phyloP scores from a whole-genome alignment of 768 basidiomycete genomes.

The Russula compacta region DNA sequence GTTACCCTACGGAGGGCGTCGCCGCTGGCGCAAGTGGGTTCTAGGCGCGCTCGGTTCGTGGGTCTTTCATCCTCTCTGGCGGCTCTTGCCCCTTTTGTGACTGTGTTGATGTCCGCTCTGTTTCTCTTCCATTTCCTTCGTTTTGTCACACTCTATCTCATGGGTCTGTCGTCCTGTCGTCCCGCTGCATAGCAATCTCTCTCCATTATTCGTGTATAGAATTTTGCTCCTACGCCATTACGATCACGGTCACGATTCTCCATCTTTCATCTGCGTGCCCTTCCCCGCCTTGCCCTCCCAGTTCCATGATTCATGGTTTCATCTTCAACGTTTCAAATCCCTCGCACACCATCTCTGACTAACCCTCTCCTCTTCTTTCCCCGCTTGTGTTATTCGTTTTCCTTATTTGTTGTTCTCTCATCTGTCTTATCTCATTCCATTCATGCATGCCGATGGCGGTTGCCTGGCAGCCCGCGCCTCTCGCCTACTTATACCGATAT shows the following conservation, averaged over 20 bases:
- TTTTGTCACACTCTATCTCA: slow-evolving; percentile 2
- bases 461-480: neutral
- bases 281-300: neutral
- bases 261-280: neutral
- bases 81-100: neutral
- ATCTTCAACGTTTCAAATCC: neutral
- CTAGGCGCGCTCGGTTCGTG: slow-evolving; percentile 29
- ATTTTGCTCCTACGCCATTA: slow-evolving; percentile 1
- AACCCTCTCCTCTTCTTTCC: neutral
- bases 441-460: neutral
- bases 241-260: slow-evolving; percentile 6
- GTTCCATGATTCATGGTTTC: neutral
- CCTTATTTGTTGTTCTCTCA: slow-evolving; percentile 5
- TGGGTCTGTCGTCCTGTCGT: neutral
- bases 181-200: slow-evolving; percentile 10
- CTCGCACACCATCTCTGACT: neutral
- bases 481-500: neutral
- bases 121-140: slow-evolving; percentile 4
- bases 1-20: slow-evolving; percentile 19
- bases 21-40: slow-evolving; percentile 22
- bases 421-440: neutral
- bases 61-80: neutral
- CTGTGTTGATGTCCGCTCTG: neutral
- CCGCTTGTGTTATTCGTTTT: slow-evolving; percentile 13
- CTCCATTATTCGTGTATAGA: slow-evolving; percentile 19